phyloP scores from a whole-genome alignment of 257 asterid genomes.

The Fraxinus excelsior region DNA sequence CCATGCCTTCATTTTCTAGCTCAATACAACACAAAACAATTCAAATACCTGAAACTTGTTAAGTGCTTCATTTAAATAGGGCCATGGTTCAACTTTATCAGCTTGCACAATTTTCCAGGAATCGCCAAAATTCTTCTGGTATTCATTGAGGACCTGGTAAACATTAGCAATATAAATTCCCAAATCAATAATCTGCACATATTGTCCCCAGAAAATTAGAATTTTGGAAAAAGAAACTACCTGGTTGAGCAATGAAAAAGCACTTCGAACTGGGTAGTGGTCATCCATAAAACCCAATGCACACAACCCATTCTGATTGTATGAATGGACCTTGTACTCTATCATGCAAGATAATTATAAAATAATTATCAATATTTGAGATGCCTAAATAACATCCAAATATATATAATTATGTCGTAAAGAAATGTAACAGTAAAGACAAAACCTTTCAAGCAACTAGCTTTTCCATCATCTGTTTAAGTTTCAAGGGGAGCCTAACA shows the following conservation, averaged over 20 bases:
- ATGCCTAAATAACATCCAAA: not conserved
- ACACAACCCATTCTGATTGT: conserved; percentile 77
- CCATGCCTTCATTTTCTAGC: not conserved
- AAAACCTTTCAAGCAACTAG: not conserved
- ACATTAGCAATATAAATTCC: conserved; percentile 1
- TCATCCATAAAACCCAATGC: conserved; percentile 93
- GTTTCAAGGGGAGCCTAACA: not conserved
- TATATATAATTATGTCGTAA: not conserved
- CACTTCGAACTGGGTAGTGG: conserved; percentile 90
- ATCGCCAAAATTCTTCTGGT: conserved; percentile 81
- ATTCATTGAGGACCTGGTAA: conserved; percentile 79
- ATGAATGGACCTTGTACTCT: conserved; percentile 89
- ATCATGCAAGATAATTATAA: conserved; percentile 4
- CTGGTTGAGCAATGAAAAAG: conserved; percentile 88
- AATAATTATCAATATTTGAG: conserved; percentile 11
- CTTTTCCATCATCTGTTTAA: not conserved
- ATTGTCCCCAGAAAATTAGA: not conserved
- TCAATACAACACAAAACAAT: conserved; percentile 3
- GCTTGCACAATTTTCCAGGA: conserved; percentile 72
- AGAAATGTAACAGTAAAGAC: not conserved
- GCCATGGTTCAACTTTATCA: conserved; percentile 71
- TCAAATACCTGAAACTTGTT: conserved; percentile 46
- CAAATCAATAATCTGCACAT: not conserved
- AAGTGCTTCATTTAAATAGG: conserved; percentile 75
- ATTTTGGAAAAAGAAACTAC: conserved; percentile 30